Evolutionary conservation across 139 green algal genomes (phyloP).

Genomic region (Picochlorum costavermella): DNA sequence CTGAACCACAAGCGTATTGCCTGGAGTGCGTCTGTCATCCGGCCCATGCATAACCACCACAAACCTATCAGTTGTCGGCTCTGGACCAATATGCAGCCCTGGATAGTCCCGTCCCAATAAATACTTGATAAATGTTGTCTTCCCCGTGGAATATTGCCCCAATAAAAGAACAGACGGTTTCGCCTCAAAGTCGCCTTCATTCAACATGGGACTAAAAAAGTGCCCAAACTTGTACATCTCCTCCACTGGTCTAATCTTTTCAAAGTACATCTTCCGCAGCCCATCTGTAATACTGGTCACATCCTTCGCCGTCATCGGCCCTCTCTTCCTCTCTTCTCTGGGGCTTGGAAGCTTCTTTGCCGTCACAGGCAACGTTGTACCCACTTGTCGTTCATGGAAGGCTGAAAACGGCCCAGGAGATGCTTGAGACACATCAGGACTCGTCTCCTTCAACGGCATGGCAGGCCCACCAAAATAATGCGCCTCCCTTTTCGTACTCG

Average conservation of each 20-base stretch:
- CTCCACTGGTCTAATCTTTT: conserved; percentile 83
- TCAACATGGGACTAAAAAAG: conserved; percentile 82
- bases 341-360: no score
- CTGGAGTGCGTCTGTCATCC: conserved; percentile 76
- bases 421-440: background rate
- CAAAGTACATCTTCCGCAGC: conserved; percentile 86
- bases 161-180: conserved; percentile 95
- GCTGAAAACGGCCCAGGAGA: background rate
- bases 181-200: conserved; percentile 87
- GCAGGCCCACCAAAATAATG: conserved; percentile 10
- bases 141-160: conserved; percentile 95
- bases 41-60: conserved; percentile 80
- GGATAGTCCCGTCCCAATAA: conserved; percentile 87
- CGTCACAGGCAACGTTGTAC: background rate
- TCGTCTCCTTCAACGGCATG: background rate
- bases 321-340: background rate
- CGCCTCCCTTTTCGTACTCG: background rate
- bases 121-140: conserved; percentile 97
- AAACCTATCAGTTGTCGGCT: conserved; percentile 97
- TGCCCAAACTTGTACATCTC: conserved; percentile 84
- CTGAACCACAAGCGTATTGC: conserved; percentile 95
- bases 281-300: conserved; percentile 83
- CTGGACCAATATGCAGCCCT: conserved; percentile 87
- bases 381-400: background rate
- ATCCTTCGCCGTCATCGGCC: conserved; percentile 45